Base-by-base conservation (phyloP, 306 rosid genomes). In the Mimosa pudica region DNA sequence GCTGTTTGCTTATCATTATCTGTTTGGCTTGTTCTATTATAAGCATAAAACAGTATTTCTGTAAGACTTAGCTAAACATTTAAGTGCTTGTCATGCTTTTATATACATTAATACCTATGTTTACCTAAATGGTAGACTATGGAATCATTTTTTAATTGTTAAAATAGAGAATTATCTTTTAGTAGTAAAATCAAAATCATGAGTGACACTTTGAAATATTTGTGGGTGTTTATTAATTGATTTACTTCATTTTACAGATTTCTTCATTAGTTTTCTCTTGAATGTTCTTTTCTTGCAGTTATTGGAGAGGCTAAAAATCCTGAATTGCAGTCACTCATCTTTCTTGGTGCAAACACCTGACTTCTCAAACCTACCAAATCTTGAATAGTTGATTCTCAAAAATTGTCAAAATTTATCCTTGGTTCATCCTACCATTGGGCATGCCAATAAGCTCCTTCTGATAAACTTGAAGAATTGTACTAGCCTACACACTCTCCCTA, bases 391-490 rank as follows among this genome's bases (percentile, higher is more conserved):
- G 63, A 18, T 57, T 8, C 63, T 57, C 0, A 57, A 57, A 57
- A 18, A 57, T 18, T 60, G 65, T 20, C 65, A 6, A 60, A 24
- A 9, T 8, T 60, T 89, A 79, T 41, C 10, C 2, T 1, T 35
- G 42, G 44, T 24, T 8, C 65, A 60, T 60, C 14, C 4, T 77
- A 65, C 79, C 0, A 77, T 88, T 54, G 88, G 77, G 38, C 0
- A n/a, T 71, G 84, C 80, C 11, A 6, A n/a, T 0, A 51, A 42
- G 12, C 41, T 88, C 30, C 61, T 80, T 36, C 3, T 73, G 4
- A 16, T 84, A 20, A 79, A 86, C 69, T 82, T 88, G 58, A 41
- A 82, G 75, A 77, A 52, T 24, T 88, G 88, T 48, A 58, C 5
- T 0, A 9, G 16, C 65, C 82, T 88, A 24, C 0, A 6, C 7